phyloP scores from a whole-genome alignment of 495 filamentous ascomycete species.

The Hypoxylon fragiforme region DNA sequence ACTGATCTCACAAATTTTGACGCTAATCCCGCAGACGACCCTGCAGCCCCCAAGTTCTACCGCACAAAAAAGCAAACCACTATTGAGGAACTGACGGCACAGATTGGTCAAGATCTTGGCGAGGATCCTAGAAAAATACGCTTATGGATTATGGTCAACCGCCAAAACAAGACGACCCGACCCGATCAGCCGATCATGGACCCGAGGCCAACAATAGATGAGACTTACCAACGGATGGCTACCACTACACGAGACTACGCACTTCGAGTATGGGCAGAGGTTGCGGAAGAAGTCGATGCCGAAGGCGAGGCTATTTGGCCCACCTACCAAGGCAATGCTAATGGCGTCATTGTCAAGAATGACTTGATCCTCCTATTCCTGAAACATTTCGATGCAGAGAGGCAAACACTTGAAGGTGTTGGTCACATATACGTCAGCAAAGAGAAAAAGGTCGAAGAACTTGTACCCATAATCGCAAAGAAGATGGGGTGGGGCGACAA shows the following conservation, averaged over 20 bases:
- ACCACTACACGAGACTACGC: slow-evolving; percentile 64
- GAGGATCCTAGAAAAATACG: slow-evolving; percentile 68
- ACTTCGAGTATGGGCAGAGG: slow-evolving; percentile 87
- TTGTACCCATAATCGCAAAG: slow-evolving; percentile 77
- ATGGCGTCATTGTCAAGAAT: slow-evolving; percentile 51
- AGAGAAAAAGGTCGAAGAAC: slow-evolving; percentile 82
- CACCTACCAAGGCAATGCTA: slow-evolving; percentile 51
- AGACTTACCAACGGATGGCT: slow-evolving; percentile 64
- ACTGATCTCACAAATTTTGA: slow-evolving; percentile 84
- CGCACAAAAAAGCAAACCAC: slow-evolving; percentile 71
- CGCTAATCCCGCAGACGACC: slow-evolving; percentile 51
- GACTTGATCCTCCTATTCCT: slow-evolving; percentile 80
- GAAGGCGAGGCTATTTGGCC: slow-evolving; percentile 74
- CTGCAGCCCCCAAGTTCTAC: slow-evolving; percentile 66
- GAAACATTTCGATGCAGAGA: slow-evolving; percentile 82
- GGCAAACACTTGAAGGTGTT: slow-evolving; percentile 73
- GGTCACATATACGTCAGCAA: slow-evolving; percentile 84
- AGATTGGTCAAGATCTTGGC: slow-evolving; percentile 68
- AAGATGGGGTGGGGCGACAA: slow-evolving; percentile 84
- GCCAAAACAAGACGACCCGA: slow-evolving; percentile 93
- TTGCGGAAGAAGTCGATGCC: slow-evolving; percentile 61
- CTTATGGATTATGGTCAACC: slow-evolving; percentile 96
- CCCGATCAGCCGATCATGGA: slow-evolving; percentile 85
- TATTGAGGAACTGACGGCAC: slow-evolving; percentile 69
- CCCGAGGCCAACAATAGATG: slow-evolving; percentile 77